Base-by-base conservation (phyloP, 306 rosid genomes). In the Sechiopsis laciniata region DNA sequence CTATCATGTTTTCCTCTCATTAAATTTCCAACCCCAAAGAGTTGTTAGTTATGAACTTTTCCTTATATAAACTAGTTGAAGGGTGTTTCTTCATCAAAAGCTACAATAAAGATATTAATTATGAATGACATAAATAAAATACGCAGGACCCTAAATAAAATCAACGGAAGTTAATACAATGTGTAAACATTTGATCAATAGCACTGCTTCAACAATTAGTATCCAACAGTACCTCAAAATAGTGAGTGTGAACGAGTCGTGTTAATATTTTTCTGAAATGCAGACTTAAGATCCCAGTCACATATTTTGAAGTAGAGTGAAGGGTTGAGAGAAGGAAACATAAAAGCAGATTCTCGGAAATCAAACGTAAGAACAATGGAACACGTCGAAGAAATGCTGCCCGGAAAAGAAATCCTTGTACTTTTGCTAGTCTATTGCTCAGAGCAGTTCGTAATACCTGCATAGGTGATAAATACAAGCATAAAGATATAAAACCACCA, bases 401-500 rank as follows among this genome's bases (percentile, higher is more conserved):
- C 74, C 99, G 97, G 77, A 95, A 95, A 77, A 95, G 84, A 85
- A 95, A 95, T 72, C 99, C 99, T 88, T 95, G 99, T 59, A 95
- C 99, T 89, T 91, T 95, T n/a, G 99, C 99, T n/a, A 95, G 91
- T 83, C 99, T 86, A 87, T 95, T 95, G 89, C 97, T 88, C 88
- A 95, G 79, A 82, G 96, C 78, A 81, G 97, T 89, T 59, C 99
- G 91, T 68, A 95, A 75, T 75, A 85, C 90, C 99, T 95, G 88
- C 73, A 88, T 86, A 74, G 40, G 73, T 50, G 24, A 69, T 42
- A 59, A 60, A 32, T 19, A 72, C 74, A 62, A 71, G 13, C 52
- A 61, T 17, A 57, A 55, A 48, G 12, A 26, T 57, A 21, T 52
- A 70, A 70, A 70, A 70, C 57, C 20, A 22, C 40, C 55, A 48